Base-by-base conservation (phyloP, 441 rosid genomes). In the Adansonia rubrostipa region DNA sequence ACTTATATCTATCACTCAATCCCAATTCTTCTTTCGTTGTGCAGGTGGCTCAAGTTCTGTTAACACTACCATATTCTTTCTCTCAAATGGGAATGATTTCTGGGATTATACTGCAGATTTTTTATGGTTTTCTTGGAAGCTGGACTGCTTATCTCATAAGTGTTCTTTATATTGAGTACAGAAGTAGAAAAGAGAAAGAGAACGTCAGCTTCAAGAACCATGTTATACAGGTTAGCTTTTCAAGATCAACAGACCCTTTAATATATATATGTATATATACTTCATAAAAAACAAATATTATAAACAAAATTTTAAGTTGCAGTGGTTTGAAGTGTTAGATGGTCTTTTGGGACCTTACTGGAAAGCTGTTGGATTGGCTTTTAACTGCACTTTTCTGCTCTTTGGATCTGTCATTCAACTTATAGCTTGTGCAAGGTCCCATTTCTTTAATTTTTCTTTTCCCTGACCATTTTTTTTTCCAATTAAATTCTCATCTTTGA, bases 141-240 rank as follows among this genome's bases (percentile, higher is more conserved):
- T 90, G 93, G 92, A 90, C 93, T 20, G 93, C 93, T 60, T 90
- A 90, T 85, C 86, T 90, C 63, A 90, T 90, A 76, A 88, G 93
- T 69, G 87, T 83, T 69, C 89, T 90, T 65, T 88, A 90, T 78
- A 74, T 90, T 51, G 93, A 88, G 83, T 90, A 85, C 71, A 71
- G 89, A 77, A 84, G 63, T 80, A 81, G 92, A 66, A 86, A 83
- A 77, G 89, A 88, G 85, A 87, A 85, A 62, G 83, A 86, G 78
- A 86, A 88, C 71, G 84, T 84, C 79, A 82, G 82, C 87, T 90
- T 90, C 88, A 86, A 87, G 80, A 88, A 86, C 81, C 93, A 90
- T 79, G 92, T 90, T 78, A 88, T 90, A 53, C 92, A 90, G 87
- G 93, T 88, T 51, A 56, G 74, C 5, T 53, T 61, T 63, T 66